A percentile compares a stretch with the other conserved stretches of the same genome.
Evolutionary conservation across 352 stramenopile genomes (phyloP).

Genomic region (Achlya hypogyna): DNA sequence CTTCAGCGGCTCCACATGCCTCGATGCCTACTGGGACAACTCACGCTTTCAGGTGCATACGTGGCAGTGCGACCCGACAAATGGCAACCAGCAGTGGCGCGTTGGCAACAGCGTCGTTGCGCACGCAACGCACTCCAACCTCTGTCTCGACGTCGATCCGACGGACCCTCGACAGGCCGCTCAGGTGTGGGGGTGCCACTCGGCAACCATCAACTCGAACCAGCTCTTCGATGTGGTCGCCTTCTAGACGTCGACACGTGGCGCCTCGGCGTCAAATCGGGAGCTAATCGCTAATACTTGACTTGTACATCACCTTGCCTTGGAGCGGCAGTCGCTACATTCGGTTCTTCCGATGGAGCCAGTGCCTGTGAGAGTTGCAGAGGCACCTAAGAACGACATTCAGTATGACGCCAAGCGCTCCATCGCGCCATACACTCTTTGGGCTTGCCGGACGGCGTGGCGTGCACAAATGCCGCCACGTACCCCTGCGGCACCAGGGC

Average conservation of each 20-base stretch:
- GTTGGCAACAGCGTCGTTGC: conserved; percentile 35
- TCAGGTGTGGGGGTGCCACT: background rate
- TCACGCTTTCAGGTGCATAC: conserved; percentile 27
- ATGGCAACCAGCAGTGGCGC: conserved; percentile 57
- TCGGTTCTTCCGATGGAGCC: too few species aligned
- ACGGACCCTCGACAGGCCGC: background rate
- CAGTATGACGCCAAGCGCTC: too few species aligned
- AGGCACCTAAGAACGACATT: too few species aligned
- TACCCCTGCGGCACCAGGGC: too few species aligned
- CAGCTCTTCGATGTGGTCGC: background rate
- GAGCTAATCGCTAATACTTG: too few species aligned
- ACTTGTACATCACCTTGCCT: too few species aligned
- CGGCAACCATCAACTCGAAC: background rate
- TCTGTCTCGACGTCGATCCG: conserved; percentile 50
- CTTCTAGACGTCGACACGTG: background rate
- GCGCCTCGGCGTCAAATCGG: too few species aligned
- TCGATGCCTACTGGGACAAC: conserved; percentile 19
- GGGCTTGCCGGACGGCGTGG: too few species aligned
- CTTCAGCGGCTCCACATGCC: conserved; percentile 22
- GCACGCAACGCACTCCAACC: conserved; percentile 32
- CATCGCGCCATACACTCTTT: too few species aligned
- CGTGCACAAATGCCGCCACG: too few species aligned
- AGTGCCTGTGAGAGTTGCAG: too few species aligned
- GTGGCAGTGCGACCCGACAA: conserved; percentile 39
- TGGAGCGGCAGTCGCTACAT: too few species aligned